Evolutionary conservation across 1,284 basidiomycete genomes (phyloP), one percentile per base, ranked within the genome.

Genomic region (Nidula niveotomentosa): DNA sequence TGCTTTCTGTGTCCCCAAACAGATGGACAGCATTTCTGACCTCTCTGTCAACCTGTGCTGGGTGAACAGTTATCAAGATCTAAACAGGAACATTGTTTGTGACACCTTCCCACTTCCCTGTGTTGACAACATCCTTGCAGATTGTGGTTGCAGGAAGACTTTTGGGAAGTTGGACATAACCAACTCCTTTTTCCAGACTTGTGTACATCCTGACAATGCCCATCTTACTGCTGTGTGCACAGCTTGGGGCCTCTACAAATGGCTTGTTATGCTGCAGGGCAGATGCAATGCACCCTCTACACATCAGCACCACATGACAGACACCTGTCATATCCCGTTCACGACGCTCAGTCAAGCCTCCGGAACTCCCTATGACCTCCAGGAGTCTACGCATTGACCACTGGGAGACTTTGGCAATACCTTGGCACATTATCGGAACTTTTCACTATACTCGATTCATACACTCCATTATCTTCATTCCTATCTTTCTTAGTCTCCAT

Each of bases 191-290:
- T 76, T 72, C 55, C 75, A 76, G 51, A 76, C 68, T 0, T 54
- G 58, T 0, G 58, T 77, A 8, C 64, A 71, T 47, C 67, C 68
- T 0, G 69, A 74, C 23, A 60, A 74, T 48, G 59, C 73, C 1
- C 52, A 59, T 3, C 72, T 70, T 52, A 56, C 58, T 4, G 55
- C 58, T 1, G 55, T 59, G 2, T 57, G 52, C 2, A 77, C 73
- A 0, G 72, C 70, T 0, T 66, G 66, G n/a, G 73, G 75, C 0
- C 55, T 73, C 0, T 76, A 68, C 70, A 66, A 78, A 52, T 77
- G 73, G 74, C 9, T 62, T 0, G 73, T 77, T 0, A 78, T 77
- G 75, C 74, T 74, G 0, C 65, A 69, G 55, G 76, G 74, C 0
- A 56, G 68, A 8, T 56, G 61, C 1, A 76, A 77, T 56, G 64